Percentiles rank a stretch among this genome's conserved stretches.
Conservation (phyloP, 176 grass and related monocot species). For the Olyra latifolia region DNA sequence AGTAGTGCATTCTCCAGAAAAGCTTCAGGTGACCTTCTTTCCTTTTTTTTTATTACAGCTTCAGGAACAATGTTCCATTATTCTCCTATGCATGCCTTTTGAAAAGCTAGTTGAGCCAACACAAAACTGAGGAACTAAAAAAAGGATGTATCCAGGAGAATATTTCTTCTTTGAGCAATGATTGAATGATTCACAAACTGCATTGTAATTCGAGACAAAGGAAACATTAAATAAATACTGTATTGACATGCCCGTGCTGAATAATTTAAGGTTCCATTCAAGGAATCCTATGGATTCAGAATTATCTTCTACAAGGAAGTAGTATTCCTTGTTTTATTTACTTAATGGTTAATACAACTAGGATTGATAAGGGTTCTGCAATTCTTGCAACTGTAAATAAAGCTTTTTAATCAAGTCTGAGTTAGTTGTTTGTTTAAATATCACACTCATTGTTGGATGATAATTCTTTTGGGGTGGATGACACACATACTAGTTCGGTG, state of each 20-base stretch:
- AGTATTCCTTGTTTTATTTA: neutral
- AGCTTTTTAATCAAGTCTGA: neutral
- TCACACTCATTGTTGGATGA: neutral
- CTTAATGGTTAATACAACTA: neutral
- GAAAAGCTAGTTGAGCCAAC: neutral
- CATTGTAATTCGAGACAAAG: neutral
- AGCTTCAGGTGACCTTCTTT: slow-evolving; percentile 53
- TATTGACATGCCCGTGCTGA: neutral
- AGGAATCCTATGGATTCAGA: neutral
- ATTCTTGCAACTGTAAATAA: neutral
- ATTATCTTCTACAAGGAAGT: neutral
- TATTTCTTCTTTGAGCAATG: neutral
- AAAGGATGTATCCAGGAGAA: neutral
- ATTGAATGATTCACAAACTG: neutral
- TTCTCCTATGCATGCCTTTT: neutral
- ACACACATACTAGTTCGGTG: neutral
- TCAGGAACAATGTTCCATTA: neutral
- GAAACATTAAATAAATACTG: neutral
- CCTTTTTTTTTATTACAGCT: neutral
- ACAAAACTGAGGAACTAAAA: neutral
- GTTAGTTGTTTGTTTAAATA: neutral
- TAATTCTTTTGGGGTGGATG: neutral
- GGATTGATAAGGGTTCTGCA: neutral
- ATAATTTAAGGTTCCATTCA: neutral
- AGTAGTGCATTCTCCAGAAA: slow-evolving; percentile 85